These are phyloP conservation scores for Leptographium lundbergii DNA, from an alignment of 2,329 filamentous ascomycete genomes.

Conservation along the genomic window DNA sequence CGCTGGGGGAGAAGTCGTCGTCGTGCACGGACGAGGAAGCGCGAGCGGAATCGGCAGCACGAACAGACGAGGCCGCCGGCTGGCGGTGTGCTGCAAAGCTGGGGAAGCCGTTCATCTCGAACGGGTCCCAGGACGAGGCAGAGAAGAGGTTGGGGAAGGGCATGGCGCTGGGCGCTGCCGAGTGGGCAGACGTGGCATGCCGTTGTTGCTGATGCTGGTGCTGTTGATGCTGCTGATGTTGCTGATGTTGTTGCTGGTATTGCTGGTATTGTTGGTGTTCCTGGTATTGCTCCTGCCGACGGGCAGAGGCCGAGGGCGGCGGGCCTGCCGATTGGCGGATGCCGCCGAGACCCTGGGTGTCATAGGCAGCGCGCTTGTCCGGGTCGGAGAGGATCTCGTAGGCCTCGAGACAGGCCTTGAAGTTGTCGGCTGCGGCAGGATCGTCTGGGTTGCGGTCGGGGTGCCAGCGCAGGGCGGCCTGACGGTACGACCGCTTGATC, in stretches of 20 bases:
- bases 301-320: not conserved
- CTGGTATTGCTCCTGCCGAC: not conserved
- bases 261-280: too few species aligned
- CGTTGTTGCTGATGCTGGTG: not conserved
- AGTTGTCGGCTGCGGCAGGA: conserved; percentile 73
- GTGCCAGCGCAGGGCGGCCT: conserved; percentile 73
- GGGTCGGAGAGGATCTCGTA: conserved; percentile 97
- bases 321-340: conserved; percentile 62
- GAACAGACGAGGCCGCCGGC: too few species aligned
- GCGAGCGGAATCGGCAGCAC: too few species aligned
- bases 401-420: conserved; percentile 94
- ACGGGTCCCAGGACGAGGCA: not conserved
- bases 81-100: too few species aligned
- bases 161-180: not conserved
- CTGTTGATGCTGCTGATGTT: not conserved
- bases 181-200: not conserved
- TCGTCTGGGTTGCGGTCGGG: conserved; percentile 97
- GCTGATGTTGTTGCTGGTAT: too few species aligned
- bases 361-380: conserved; percentile 90
- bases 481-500: conserved; percentile 91
- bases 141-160: not conserved
- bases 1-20: too few species aligned
- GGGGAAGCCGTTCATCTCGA: too few species aligned
- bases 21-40: too few species aligned
- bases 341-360: conserved; percentile 87